Evolutionary conservation across 1,139 yeast species (phyloP).

Genomic region (Magnusiomyces magnusii): DNA sequence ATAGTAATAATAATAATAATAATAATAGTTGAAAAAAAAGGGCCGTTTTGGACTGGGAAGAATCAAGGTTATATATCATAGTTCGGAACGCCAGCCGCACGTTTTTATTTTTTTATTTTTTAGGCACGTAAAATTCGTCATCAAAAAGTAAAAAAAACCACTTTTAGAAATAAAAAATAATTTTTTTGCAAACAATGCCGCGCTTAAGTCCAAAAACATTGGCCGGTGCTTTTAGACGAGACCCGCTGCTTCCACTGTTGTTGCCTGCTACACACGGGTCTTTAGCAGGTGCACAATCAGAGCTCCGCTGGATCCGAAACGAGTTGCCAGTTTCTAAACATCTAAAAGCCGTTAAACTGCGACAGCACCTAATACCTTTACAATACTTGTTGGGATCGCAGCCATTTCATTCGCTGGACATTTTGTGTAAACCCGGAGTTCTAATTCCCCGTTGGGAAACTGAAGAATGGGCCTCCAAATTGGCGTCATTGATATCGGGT

Average conservation of each 20-base stretch:
- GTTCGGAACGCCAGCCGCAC: too few species aligned
- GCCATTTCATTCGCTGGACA: constrained; percentile 69
- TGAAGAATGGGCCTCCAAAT: constrained; percentile 69
- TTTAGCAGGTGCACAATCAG: constrained; percentile 34
- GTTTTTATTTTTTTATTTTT: too few species aligned
- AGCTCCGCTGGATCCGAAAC: constrained; percentile 44
- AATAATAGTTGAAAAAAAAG: too few species aligned
- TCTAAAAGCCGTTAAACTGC: constrained; percentile 23
- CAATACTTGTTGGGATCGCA: constrained; percentile 81
- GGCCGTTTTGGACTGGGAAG: too few species aligned
- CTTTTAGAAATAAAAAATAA: too few species aligned
- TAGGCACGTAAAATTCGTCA: too few species aligned
- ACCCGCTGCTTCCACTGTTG: constrained; percentile 21
- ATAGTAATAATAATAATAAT: too few species aligned
- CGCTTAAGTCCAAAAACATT: constrained; percentile 13
- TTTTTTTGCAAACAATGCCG: too few species aligned
- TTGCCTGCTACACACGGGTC: constrained; percentile 22
- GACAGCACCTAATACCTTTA: constrained; percentile 49
- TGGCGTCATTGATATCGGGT: constrained; percentile 24
- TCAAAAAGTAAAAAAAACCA: too few species aligned
- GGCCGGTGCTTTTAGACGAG: constrained; percentile 15
- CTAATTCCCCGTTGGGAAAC: constrained; percentile 94
- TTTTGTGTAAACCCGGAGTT: constrained; percentile 56
- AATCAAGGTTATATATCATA: too few species aligned
- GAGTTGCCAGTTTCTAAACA: constrained; percentile 31